Evolutionary conservation across 805 yeast genomes (phyloP), one percentile per base, ranked within the genome.

Genomic region (Wickerhamiella vanderwaltii): DNA sequence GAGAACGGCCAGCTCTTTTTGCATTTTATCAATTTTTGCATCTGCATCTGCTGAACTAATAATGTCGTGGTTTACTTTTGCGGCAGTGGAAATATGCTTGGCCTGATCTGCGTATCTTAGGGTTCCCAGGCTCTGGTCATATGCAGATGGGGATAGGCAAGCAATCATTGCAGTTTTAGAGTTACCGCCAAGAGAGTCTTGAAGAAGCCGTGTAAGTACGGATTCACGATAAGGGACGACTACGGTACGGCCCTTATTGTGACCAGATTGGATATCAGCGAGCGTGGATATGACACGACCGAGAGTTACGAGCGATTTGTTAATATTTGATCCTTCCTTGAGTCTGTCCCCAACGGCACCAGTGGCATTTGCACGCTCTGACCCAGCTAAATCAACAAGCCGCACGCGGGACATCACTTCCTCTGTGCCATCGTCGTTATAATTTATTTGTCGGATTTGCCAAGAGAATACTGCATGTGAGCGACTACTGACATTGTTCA

Each of bases 201-300:
- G 77, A 47, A 83, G 63, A 2, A 83, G 61, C 73, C 87, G 79
- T 0, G 94, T 83, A 41, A 83, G 61, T 0, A 69, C 65, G 0
- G 93, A 80, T 50, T 83, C 94, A 47, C 94, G 64, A 51, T 77
- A 79, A 0, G 94, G 93, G n/a, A 85, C 70, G 79, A 85, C 75
- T 1, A 79, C 78, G 0, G 93, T 85, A 52, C 79, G 81, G 11
- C 88, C 77, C 52, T 80, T 80, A 1, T 94, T 94, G 1, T 88
- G 85, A 25, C 85, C 61, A 45, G 75, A 75, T 48, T 81, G 88
- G 3, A 34, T 35, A 13, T 67, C 68, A 2, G 80, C 73, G 3
- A 72, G 56, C 5, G 68, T 52, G 2, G 69, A 62, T 9, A 72
- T 71, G 11, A 84, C 83, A 41, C 94, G 62, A 0, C 94, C 94